Evolutionary conservation across 225 moss, liverwort and hornwort species (phyloP).

Genomic region (Polytrichum commune): DNA sequence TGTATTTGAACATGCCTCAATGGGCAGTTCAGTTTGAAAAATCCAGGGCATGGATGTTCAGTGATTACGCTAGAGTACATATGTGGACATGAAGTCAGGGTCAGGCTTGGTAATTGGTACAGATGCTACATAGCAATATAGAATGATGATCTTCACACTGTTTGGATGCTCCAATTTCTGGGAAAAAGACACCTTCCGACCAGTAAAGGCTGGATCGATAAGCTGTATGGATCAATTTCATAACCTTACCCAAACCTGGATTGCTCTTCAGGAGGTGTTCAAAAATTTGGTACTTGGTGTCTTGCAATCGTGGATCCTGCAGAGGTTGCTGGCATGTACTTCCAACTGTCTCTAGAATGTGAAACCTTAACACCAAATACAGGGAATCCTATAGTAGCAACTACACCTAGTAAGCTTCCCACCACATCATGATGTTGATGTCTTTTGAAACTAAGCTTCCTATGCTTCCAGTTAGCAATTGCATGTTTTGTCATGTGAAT

Average conservation of each 20-base stretch:
- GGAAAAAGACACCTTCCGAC: too few relatives aligned
- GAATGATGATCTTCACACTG: neutral
- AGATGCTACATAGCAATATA: neutral
- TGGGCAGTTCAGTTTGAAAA: neutral
- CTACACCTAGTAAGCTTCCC: constrained; percentile 29
- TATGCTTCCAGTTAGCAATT: constrained; percentile 4
- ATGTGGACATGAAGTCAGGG: neutral
- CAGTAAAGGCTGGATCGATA: too few relatives aligned
- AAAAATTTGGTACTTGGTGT: constrained; percentile 35
- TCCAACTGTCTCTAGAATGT: constrained; percentile 17
- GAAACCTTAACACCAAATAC: constrained; percentile 14
- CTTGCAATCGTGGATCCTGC: constrained; percentile 47
- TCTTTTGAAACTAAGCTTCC: constrained; percentile 5
- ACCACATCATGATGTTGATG: constrained; percentile 22
- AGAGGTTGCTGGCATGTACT: constrained; percentile 19
- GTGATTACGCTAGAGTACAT: neutral
- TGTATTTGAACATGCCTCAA: too few relatives aligned
- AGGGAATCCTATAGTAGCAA: constrained; percentile 26
- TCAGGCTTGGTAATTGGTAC: neutral
- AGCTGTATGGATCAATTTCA: constrained; percentile 1
- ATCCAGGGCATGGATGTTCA: neutral
- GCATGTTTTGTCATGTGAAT: constrained; percentile 10
- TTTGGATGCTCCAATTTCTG: too few relatives aligned
- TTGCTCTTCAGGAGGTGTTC: constrained; percentile 37
- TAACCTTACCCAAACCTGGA: constrained; percentile 55